phyloP scores from a whole-genome alignment of 164 flowering plant genomes.

The Kalanchoe fedtschenkoi region DNA sequence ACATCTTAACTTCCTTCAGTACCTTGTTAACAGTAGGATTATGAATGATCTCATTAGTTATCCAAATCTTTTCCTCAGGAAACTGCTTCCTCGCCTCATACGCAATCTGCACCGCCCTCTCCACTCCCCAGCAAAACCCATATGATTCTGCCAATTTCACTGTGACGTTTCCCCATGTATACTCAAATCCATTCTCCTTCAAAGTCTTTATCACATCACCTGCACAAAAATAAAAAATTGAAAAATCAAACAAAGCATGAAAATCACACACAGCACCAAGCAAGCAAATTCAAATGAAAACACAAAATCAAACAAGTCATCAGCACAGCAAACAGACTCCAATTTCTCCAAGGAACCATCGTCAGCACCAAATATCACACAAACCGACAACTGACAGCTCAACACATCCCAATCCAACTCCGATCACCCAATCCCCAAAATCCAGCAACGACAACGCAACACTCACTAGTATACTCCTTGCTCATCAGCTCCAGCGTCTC shows the following conservation, averaged over 20 bases:
- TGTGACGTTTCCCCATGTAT: constrained; percentile 89
- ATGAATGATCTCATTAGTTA: constrained; percentile 59
- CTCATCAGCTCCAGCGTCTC: constrained; percentile 82
- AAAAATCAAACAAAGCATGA: background rate
- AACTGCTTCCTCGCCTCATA: constrained; percentile 94
- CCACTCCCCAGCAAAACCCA: constrained; percentile 99
- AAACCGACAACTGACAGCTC: too few relatives aligned
- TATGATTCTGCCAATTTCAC: constrained; percentile 78
- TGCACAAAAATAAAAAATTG: constrained; percentile 16
- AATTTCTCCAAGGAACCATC: background rate
- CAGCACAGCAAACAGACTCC: background rate
- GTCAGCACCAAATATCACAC: background rate
- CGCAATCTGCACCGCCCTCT: constrained; percentile 97
- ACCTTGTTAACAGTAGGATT: constrained; percentile 54
- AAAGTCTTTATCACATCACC: constrained; percentile 83
- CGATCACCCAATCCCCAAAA: too few relatives aligned
- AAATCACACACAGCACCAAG: background rate
- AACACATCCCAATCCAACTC: background rate
- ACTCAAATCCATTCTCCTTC: constrained; percentile 72
- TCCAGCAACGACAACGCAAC: too few relatives aligned
- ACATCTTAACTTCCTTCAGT: background rate
- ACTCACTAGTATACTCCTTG: constrained; percentile 74
- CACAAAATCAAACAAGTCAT: background rate
- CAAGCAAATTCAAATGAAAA: background rate
- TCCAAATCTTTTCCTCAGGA: constrained; percentile 83